These are phyloP conservation scores for Fusarium tanahbumbuense DNA, from an alignment of 2,329 filamentous ascomycete genomes.

Conservation along the genomic window DNA sequence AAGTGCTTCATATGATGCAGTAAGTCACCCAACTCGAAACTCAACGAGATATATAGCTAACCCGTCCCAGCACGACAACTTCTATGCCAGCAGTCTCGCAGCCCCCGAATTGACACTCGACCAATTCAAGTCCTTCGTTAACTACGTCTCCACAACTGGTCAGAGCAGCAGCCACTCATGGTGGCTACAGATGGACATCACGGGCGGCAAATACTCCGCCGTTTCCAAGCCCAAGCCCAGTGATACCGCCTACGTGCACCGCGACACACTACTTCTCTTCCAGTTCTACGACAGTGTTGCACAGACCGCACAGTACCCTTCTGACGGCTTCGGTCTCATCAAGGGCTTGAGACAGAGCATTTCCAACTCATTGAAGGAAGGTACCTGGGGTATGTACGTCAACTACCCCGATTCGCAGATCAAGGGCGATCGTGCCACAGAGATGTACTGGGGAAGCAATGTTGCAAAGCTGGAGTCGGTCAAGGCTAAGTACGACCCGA, in stretches of 20 bases:
- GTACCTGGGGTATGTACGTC: slow-evolving; percentile 55
- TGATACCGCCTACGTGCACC: slow-evolving; percentile 55
- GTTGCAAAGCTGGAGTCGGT: slow-evolving; percentile 50
- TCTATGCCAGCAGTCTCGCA: slow-evolving; percentile 49
- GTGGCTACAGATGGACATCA: slow-evolving; percentile 50
- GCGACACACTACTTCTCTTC: slow-evolving; percentile 61
- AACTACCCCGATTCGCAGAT: slow-evolving; percentile 57
- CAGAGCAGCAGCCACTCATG: slow-evolving; percentile 37
- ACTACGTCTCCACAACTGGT: slow-evolving; percentile 39
- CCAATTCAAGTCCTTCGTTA: slow-evolving; percentile 44
- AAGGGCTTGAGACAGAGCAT: slow-evolving; percentile 51
- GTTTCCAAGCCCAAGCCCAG: slow-evolving; percentile 48
- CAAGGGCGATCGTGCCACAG: slow-evolving; percentile 49
- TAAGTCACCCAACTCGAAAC: slow-evolving; percentile 5
- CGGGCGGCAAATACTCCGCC: slow-evolving; percentile 52
- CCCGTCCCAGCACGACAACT: slow-evolving; percentile 43
- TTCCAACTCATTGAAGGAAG: slow-evolving; percentile 42
- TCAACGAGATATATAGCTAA: background rate
- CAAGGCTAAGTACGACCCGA: slow-evolving; percentile 53
- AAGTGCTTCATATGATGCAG: slow-evolving; percentile 38
- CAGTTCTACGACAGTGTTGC: slow-evolving; percentile 60
- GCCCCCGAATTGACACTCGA: slow-evolving; percentile 36
- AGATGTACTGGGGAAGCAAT: slow-evolving; percentile 54
- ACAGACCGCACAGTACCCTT: slow-evolving; percentile 45
- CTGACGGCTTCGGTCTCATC: slow-evolving; percentile 51